Evolutionary conservation across 441 rosid genomes (phyloP).

Genomic region (Adansonia rubrostipa): DNA sequence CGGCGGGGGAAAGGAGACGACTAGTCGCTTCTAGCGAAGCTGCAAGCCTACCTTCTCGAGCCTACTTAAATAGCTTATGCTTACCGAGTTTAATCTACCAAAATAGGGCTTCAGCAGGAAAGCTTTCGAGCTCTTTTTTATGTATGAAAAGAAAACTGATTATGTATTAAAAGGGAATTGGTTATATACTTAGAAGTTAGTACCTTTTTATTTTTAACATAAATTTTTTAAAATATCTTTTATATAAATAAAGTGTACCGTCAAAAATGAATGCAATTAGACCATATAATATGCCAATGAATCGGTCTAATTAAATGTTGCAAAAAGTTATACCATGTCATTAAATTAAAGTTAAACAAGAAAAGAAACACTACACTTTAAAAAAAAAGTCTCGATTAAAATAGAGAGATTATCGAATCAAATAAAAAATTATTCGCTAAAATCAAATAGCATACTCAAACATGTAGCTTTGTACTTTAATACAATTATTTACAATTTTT

Average conservation of each 20-base stretch:
- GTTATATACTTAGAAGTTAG: too few species aligned
- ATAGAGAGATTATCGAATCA: constrained; percentile 25
- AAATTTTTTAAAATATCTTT: background rate
- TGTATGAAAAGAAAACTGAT: too few species aligned
- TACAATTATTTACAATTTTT: too few species aligned
- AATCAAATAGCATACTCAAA: constrained; percentile 21
- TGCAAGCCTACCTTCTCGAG: too few species aligned
- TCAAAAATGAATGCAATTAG: background rate
- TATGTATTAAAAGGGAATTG: too few species aligned
- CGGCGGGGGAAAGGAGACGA: too few species aligned
- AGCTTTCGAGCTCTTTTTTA: too few species aligned
- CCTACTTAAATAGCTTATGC: too few species aligned
- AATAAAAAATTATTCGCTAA: constrained; percentile 17
- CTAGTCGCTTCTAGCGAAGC: too few species aligned
- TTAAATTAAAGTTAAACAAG: background rate
- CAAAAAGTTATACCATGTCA: background rate
- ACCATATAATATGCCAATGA: background rate
- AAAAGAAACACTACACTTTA: background rate
- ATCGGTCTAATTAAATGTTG: constrained; percentile 11
- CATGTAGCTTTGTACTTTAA: background rate
- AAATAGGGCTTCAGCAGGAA: too few species aligned
- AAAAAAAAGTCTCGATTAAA: background rate
- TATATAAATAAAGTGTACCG: background rate
- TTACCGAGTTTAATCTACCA: too few species aligned
- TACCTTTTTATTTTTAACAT: too few species aligned